phyloP scores from a whole-genome alignment of 202 grass and related monocot genomes.

The Panicum hallii region DNA sequence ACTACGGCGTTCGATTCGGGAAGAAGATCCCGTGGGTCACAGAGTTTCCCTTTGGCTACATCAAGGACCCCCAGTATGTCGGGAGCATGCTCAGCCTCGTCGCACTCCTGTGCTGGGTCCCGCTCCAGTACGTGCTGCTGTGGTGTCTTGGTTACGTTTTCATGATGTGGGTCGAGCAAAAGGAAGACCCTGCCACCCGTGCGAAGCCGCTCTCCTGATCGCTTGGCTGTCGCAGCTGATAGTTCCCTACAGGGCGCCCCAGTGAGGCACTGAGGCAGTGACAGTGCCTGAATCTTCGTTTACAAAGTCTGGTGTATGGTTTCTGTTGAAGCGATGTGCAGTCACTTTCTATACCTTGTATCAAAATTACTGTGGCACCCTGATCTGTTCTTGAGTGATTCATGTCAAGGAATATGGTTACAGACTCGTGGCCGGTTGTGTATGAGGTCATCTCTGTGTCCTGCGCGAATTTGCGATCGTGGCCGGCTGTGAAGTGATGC shows the following conservation, averaged over 20 bases:
- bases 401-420: neutral
- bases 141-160: constrained; percentile 86
- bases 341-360: neutral
- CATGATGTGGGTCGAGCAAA: constrained; percentile 84
- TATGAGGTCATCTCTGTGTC: neutral
- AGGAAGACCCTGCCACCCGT: constrained; percentile 75
- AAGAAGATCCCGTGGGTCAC: constrained; percentile 84
- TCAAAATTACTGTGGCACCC: neutral
- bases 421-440: too few species aligned
- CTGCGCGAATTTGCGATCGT: neutral
- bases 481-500: too few species aligned
- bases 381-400: neutral
- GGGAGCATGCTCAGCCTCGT: constrained; percentile 84
- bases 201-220: constrained; percentile 63
- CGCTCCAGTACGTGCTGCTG: constrained; percentile 61
- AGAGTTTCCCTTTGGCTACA: constrained; percentile 82
- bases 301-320: neutral
- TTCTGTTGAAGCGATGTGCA: neutral
- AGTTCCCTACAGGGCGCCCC: neutral
- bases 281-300: neutral
- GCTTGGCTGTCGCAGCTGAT: neutral
- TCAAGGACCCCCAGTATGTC: constrained; percentile 91
- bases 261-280: neutral
- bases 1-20: constrained; percentile 80
- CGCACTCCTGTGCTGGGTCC: constrained; percentile 76